Percentiles rank a stretch among this genome's conserved stretches.
These are phyloP conservation scores for Puya raimondii DNA, from an alignment of 176 grass and related monocot genomes.

Conservation along the genomic window DNA sequence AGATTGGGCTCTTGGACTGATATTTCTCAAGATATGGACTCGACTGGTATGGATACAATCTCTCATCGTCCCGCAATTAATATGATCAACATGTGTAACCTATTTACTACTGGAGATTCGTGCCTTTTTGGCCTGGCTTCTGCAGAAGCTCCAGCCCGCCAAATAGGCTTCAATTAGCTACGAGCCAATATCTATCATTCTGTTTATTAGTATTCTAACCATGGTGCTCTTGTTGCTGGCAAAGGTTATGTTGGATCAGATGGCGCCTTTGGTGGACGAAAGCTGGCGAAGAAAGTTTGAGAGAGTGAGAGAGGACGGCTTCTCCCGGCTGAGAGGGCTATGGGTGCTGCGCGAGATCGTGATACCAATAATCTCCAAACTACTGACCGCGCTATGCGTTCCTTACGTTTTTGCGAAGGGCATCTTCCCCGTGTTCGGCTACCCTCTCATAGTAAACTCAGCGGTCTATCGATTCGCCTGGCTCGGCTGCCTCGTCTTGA, in stretches of 20 bases:
- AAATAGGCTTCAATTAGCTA: background rate
- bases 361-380: conserved; percentile 70
- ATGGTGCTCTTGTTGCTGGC: conserved; percentile 12
- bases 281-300: conserved; percentile 90
- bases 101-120: background rate
- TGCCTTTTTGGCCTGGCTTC: background rate
- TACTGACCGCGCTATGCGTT: conserved; percentile 76
- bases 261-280: conserved; percentile 88
- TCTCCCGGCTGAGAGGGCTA: conserved; percentile 74
- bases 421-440: conserved; percentile 72
- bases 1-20: conserved; percentile 94
- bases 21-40: conserved; percentile 98
- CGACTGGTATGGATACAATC: conserved; percentile 47
- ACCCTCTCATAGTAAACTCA: conserved; percentile 82
- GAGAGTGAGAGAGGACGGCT: conserved; percentile 87
- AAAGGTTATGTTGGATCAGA: conserved; percentile 94
- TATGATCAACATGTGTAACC: background rate
- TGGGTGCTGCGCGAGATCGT: conserved; percentile 92
- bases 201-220: background rate
- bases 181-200: background rate
- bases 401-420: conserved; percentile 93
- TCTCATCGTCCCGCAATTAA: background rate
- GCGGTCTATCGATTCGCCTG: conserved; percentile 89
- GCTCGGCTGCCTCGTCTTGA: conserved; percentile 85
- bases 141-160: background rate